Base-by-base conservation (phyloP, 2,329 filamentous ascomycete species). In the Tolypocladium cylindrosporum region DNA sequence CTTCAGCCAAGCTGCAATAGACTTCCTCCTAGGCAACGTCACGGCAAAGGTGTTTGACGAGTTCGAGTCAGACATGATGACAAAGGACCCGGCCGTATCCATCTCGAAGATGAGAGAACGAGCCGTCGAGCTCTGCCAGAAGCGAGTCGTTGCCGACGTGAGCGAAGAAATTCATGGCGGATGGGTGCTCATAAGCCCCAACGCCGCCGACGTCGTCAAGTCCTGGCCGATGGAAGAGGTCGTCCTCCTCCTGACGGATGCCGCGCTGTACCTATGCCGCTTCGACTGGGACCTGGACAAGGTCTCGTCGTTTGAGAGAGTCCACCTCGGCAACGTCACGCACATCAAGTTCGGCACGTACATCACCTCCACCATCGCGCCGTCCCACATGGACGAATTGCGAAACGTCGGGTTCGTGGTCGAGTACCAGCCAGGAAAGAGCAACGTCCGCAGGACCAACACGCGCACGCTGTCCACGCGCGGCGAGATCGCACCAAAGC, bases 221-320 rank as follows among this genome's bases (percentile, higher is more conserved):
- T 82, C 88, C 3, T 78, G 87, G 42, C 88, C 91, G 0, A 89
- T 97, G 63, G 91, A 96, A 66, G 93, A 99, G 68, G 88, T 88
- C 0, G 89, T 99, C 1, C 78, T 99, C 1, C 78, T 99, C 0
- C 77, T 99, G 39, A 97, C 94, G 0, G 88, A 96, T 62, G 79
- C 81, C 0, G 93, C 91, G 0, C 71, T 97, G 3, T 97, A 97
- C 69, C 85, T 90, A 61, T 97, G 92, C 70, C 85, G 90, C 16
- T 92, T 97, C 65, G 91, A 97, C 72, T 97, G 93, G 91, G 89
- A 89, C 61, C 87, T 91, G 9, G 94, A 97, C 74, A 97, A 97
- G 69, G 90, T 99, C 1, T 87, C 88, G 14, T 91, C 89, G 0
- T 97, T 97, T 70, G 92, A 97, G 73, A 82, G 92, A 9, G 85